A percentile compares a stretch with the other conserved stretches of the same genome.
phyloP scores from a whole-genome alignment of 495 filamentous ascomycete genomes.

The Talaromyces thailandensis region DNA sequence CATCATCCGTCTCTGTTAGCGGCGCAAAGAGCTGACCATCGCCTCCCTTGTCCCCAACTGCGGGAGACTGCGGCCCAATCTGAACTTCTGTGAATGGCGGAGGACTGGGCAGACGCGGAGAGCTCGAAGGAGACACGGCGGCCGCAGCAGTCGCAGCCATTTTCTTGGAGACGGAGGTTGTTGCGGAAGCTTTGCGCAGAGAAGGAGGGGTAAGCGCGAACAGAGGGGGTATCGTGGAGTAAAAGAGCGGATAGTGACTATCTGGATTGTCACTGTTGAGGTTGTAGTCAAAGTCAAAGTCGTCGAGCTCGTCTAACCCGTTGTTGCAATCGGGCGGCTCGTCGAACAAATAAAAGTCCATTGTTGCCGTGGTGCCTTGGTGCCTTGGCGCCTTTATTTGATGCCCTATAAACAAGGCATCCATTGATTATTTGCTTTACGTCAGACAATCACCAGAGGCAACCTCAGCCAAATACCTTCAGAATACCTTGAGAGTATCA shows the following conservation, averaged over 20 bases:
- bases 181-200: conserved; percentile 3
- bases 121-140: conserved; percentile 64
- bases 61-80: conserved; percentile 75
- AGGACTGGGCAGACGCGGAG: conserved; percentile 79
- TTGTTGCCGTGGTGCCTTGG: conserved; percentile 1
- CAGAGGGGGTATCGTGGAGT: conserved; percentile 15
- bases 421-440: conserved; percentile 8
- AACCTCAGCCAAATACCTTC: not conserved
- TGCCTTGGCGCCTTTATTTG: conserved; percentile 9
- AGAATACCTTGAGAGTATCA: too few species aligned
- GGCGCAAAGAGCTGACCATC: conserved; percentile 28
- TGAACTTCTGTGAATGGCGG: conserved; percentile 88
- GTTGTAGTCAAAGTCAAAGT: not conserved
- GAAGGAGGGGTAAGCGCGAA: conserved; percentile 10
- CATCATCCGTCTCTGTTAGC: conserved; percentile 45
- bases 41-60: conserved; percentile 41
- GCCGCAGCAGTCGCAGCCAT: conserved; percentile 38
- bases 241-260: conserved; percentile 7
- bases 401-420: conserved; percentile 28
- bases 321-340: not conserved
- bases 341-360: conserved; percentile 11
- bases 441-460: not conserved
- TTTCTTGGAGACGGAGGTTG: conserved; percentile 6
- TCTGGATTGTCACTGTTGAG: not conserved
- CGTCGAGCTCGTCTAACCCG: conserved; percentile 1